Evolutionary conservation across 805 yeast species (phyloP), one percentile per base, ranked within the genome.

Genomic region (Wickerhamomyces bisporus): DNA sequence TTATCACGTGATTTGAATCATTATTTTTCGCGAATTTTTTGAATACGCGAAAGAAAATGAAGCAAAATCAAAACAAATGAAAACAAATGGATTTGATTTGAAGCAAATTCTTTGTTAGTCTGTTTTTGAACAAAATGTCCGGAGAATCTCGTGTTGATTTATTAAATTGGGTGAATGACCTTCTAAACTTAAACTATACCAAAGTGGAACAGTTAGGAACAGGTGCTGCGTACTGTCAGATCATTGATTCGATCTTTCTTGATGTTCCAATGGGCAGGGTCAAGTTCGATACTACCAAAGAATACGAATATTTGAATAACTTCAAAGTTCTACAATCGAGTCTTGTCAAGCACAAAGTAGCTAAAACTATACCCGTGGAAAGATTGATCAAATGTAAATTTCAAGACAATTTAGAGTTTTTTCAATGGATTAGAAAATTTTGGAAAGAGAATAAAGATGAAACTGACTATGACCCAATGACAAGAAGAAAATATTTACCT

Each of bases 221-320:
- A 3, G 99, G 99, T 2, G 96, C 96, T 1, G 91, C 87, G 1
- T 91, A 86, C 58, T 88, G 97, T 60, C 96, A 89, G 64, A 73
- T 93, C 28, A 70, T 91, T 67, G 97, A 93, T 60, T 77, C 88
- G 7, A 79, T 93, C 15, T 85, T 70, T 51, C 79, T 82, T 9
- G 96, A 87, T 49, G 71, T 93, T 15, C 93, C 96, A 2, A 75
- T 91, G 81, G 54, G 65, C 34, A 77, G 81, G 49, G 94, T 91
- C 38, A 81, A 77, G 51, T 87, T 81, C 56, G 75, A 79, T 42
- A 79, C 83, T 10, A 66, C 70, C 13, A 69, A 75, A 12, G 95
- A 86, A 45, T 86, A 84, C 58, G 95, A 91, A 43, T 78, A 73
- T 47, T 64, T 85, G 38, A 73, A 75, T 42, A 93, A 93, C 59